A percentile compares a stretch with the other conserved stretches of the same genome.
phyloP scores from a whole-genome alignment of 2,329 filamentous ascomycete species.

The Phialophora tarda region DNA sequence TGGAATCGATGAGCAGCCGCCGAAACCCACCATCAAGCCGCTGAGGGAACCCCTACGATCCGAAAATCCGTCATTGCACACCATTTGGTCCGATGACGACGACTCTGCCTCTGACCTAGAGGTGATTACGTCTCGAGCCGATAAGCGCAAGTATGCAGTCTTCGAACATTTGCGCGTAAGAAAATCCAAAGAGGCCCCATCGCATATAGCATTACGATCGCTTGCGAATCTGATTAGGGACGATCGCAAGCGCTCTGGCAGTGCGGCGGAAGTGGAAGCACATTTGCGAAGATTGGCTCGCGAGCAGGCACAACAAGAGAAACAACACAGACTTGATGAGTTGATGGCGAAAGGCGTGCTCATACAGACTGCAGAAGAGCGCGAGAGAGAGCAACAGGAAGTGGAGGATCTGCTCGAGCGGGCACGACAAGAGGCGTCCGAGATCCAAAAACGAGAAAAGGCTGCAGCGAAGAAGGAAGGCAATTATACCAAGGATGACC shows the following conservation, averaged over 20 bases:
- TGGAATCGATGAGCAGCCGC: neutral
- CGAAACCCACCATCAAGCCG: conserved; percentile 20
- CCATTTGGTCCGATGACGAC: conserved; percentile 7
- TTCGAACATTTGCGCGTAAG: conserved; percentile 72
- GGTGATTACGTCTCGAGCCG: conserved; percentile 57
- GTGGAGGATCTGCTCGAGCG: conserved; percentile 88
- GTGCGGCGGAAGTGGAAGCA: conserved; percentile 69
- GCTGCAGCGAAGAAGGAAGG: conserved; percentile 71
- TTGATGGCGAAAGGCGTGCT: conserved; percentile 79
- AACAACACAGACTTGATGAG: conserved; percentile 75
- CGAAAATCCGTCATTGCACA: neutral
- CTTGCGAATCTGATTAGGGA: conserved; percentile 74
- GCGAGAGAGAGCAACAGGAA: conserved; percentile 78
- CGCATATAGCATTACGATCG: conserved; percentile 71
- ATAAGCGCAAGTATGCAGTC: conserved; percentile 58
- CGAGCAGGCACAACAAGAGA: conserved; percentile 77
- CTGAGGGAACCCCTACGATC: conserved; percentile 7
- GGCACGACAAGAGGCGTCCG: conserved; percentile 78
- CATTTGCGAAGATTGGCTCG: conserved; percentile 73
- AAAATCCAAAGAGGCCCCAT: conserved; percentile 66
- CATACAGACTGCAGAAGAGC: conserved; percentile 84
- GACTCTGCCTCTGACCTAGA: conserved; percentile 64
- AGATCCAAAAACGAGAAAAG: conserved; percentile 78
- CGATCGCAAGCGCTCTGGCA: conserved; percentile 63
- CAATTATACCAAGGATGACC: conserved; percentile 52